Evolutionary conservation across 1,284 basidiomycete species (phyloP).

Genomic region (Pseudozyma thailandica): DNA sequence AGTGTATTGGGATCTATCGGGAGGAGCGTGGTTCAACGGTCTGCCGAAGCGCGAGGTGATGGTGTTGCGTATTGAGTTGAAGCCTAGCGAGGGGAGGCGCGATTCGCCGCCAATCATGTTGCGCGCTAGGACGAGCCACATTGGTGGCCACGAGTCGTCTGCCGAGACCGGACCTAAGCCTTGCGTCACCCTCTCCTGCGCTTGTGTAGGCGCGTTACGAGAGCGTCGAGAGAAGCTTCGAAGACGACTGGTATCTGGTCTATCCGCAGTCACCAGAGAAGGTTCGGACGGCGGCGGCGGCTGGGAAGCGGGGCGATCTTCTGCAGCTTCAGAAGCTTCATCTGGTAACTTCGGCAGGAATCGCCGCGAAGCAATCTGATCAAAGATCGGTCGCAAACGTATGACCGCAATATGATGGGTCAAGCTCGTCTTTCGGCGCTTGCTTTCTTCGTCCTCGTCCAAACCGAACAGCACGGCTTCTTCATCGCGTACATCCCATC

Average conservation of each 20-base stretch:
- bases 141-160: slow-evolving; percentile 41
- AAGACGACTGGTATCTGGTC: slow-evolving; percentile 34
- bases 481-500: slow-evolving; percentile 44
- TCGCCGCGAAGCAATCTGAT: slow-evolving; percentile 24
- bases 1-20: slow-evolving; percentile 25
- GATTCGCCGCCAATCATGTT: slow-evolving; percentile 26
- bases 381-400: slow-evolving; percentile 15
- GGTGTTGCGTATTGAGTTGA: slow-evolving; percentile 20
- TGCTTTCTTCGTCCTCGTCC: slow-evolving; percentile 19
- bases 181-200: not conserved
- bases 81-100: slow-evolving; percentile 12
- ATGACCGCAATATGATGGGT: slow-evolving; percentile 43
- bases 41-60: slow-evolving; percentile 24
- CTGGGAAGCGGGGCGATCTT: not conserved
- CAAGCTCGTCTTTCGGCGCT: slow-evolving; percentile 20
- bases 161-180: slow-evolving; percentile 26
- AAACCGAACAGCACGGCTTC: slow-evolving; percentile 33
- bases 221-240: slow-evolving; percentile 36
- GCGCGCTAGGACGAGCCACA: slow-evolving; percentile 46
- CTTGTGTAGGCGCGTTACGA: slow-evolving; percentile 1
- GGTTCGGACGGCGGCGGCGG: not conserved
- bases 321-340: slow-evolving; percentile 1
- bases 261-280: not conserved
- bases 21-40: slow-evolving; percentile 6
- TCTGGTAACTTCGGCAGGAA: slow-evolving; percentile 10